These are phyloP conservation scores for Kluyveromyces siamensis DNA, from an alignment of 805 yeast species.

Conservation along the genomic window DNA sequence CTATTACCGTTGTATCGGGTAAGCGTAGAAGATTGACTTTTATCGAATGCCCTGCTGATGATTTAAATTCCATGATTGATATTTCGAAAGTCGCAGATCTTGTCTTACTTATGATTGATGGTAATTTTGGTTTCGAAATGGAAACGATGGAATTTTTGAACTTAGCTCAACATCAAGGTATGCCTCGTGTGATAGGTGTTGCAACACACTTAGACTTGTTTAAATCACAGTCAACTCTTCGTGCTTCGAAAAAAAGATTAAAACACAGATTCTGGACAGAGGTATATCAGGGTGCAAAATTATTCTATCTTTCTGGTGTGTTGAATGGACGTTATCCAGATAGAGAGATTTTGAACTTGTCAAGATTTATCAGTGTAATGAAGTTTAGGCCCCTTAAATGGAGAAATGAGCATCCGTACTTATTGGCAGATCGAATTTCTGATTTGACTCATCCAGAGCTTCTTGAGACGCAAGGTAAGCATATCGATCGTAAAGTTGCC, in stretches of 20 bases:
- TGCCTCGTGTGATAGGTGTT: conserved; percentile 94
- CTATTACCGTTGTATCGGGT: conserved; percentile 93
- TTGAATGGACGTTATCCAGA: conserved; percentile 97
- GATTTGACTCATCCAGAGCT: conserved; percentile 89
- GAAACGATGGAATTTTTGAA: conserved; percentile 98
- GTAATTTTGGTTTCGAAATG: conserved; percentile 98
- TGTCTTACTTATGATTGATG: conserved; percentile 83
- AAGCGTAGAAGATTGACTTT: conserved; percentile 88
- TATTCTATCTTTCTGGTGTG: conserved; percentile 90
- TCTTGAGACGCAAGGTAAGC: conserved; percentile 62
- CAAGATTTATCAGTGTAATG: conserved; percentile 93
- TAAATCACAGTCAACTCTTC: conserved; percentile 77
- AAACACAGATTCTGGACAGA: conserved; percentile 98
- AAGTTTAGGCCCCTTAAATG: conserved; percentile 98
- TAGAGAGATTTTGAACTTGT: conserved; percentile 83
- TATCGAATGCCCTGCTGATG: conserved; percentile 80
- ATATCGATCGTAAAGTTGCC: conserved; percentile 83
- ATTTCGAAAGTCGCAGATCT: conserved; percentile 92
- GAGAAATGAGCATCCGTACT: conserved; percentile 97
- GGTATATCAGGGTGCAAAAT: conserved; percentile 95
- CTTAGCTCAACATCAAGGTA: conserved; percentile 95
- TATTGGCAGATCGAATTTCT: conserved; percentile 82
- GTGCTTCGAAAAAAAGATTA: conserved; percentile 84
- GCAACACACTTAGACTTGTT: conserved; percentile 93
- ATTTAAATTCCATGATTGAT: conserved; percentile 91